phyloP scores from a whole-genome alignment of 2,329 filamentous ascomycete genomes.

The Cryphonectria parasitica region DNA sequence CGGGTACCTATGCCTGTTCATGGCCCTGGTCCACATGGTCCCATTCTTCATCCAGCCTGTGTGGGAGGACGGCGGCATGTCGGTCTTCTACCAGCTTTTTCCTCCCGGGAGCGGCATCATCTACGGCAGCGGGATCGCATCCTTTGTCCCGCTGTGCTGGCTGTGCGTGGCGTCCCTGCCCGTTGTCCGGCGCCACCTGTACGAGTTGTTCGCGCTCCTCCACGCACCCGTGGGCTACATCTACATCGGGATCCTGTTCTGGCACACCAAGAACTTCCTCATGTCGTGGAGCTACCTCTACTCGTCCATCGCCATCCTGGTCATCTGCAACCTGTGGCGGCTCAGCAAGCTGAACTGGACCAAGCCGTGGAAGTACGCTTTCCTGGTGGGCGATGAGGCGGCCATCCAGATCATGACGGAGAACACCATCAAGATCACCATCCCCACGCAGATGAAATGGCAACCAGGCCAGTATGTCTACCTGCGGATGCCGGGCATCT shows the following conservation, averaged over 20 bases:
- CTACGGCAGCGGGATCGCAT: slow-evolving; percentile 85
- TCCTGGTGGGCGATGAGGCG: slow-evolving; percentile 88
- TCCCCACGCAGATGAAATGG: slow-evolving; percentile 92
- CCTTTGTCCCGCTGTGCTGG: slow-evolving; percentile 78
- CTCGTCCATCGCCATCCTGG: slow-evolving; percentile 79
- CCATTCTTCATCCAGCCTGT: slow-evolving; percentile 91
- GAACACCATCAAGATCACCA: slow-evolving; percentile 93
- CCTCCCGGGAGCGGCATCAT: slow-evolving; percentile 67
- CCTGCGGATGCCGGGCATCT: slow-evolving; percentile 90
- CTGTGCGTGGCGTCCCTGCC: slow-evolving; percentile 86
- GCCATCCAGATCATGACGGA: slow-evolving; percentile 88
- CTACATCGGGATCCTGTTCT: slow-evolving; percentile 86
- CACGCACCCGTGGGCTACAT: slow-evolving; percentile 82
- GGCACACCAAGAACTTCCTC: slow-evolving; percentile 93
- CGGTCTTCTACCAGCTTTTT: slow-evolving; percentile 72
- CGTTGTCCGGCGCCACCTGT: slow-evolving; percentile 74
- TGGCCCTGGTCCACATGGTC: slow-evolving; percentile 81
- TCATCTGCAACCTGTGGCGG: slow-evolving; percentile 72
- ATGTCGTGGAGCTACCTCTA: slow-evolving; percentile 90
- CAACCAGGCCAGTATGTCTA: slow-evolving; percentile 94
- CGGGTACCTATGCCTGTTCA: slow-evolving; percentile 81
- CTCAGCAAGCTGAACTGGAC: slow-evolving; percentile 90
- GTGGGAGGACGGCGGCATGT: slow-evolving; percentile 76
- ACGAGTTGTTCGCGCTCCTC: slow-evolving; percentile 82
- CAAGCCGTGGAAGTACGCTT: slow-evolving; percentile 77